phyloP scores from a whole-genome alignment of 1,284 basidiomycete genomes.

The Entoloma clypeatum region DNA sequence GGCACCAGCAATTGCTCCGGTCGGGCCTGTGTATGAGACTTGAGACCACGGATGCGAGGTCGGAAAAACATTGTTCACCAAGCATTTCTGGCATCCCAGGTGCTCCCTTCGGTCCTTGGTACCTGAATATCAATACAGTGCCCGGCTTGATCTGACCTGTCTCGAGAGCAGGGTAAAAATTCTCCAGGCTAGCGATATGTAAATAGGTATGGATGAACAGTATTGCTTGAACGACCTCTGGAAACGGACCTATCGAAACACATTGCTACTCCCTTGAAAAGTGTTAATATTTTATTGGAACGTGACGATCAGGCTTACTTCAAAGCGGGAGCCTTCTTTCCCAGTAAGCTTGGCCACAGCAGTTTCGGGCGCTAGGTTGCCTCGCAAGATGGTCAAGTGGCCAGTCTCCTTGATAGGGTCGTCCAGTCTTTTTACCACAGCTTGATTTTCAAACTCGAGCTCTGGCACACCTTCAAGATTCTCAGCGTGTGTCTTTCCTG shows the following conservation, averaged over 20 bases:
- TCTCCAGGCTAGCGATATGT: slow-evolving; percentile 54
- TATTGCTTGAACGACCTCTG: no score
- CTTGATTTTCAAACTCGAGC: slow-evolving; percentile 76
- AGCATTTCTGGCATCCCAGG: slow-evolving; percentile 95
- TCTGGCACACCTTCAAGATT: slow-evolving; percentile 83
- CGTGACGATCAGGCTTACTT: slow-evolving; percentile 41
- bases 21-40: slow-evolving; percentile 56
- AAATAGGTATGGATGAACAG: slow-evolving; percentile 6
- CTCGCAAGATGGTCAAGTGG: slow-evolving; percentile 88
- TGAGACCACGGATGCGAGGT: not conserved
- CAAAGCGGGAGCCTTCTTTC: slow-evolving; percentile 89
- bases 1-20: slow-evolving; percentile 89
- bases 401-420: slow-evolving; percentile 92
- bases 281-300: not conserved
- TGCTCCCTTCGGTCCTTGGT: slow-evolving; percentile 94
- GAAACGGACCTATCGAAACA: slow-evolving; percentile 65
- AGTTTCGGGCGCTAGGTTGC: slow-evolving; percentile 86
- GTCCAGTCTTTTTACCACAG: slow-evolving; percentile 75
- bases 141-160: slow-evolving; percentile 83
- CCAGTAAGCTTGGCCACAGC: slow-evolving; percentile 97
- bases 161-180: slow-evolving; percentile 83
- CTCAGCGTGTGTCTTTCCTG: slow-evolving; percentile 90
- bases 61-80: slow-evolving; percentile 28
- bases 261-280: slow-evolving; percentile 59
- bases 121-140: slow-evolving; percentile 86